Evolutionary conservation across 2,329 filamentous ascomycete species (phyloP), one percentile per base, ranked within the genome.

Genomic region (Aspergillus vadensis): DNA sequence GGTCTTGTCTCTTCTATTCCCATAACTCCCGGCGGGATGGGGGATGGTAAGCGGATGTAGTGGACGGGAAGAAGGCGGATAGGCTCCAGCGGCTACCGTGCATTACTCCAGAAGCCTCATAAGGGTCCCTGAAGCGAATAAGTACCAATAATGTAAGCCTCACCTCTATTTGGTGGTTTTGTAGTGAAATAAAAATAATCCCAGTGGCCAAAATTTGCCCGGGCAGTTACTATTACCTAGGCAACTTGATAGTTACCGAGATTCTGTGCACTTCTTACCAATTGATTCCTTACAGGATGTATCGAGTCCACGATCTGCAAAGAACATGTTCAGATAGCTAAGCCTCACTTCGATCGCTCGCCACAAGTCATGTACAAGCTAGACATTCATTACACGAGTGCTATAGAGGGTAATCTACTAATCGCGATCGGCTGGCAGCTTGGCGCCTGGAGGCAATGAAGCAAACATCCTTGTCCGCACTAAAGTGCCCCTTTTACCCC

Each of bases 401-500:
- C 9, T 10, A 23, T 30, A 57, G 50, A 49, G 58, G 57, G 64
- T 59, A 53, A 57, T 56, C 44, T 53, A 41, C 48, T 38, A 55
- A 59, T 21, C 59, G 23, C 48, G 41, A 59, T 58, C 55, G 55
- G 49, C 57, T 52, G 54, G 48, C 55, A 53, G 44, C 43, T 55
- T 36, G 32, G 32, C 32, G 32, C 32, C 32, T 36, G 32, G 32
- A 36, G 48, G 36, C 19, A 54, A 47, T 49, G 41, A 14, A 44
- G 41, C 41, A 44, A 44, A 44, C 41, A 44, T 59, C 44, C 44
- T 49, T 9, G 23, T 50, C 47, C 47, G 47, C 41, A 44, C 41
- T 50, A 44, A 36, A 25, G 56, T 61, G 30, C 60, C 63, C 63
- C 63, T 59, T 63, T 60, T 60, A 41, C 48, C 52, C 57, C 62